Conservation (phyloP, 768 basidiomycete species). For the Termitomyces sp. region DNA sequence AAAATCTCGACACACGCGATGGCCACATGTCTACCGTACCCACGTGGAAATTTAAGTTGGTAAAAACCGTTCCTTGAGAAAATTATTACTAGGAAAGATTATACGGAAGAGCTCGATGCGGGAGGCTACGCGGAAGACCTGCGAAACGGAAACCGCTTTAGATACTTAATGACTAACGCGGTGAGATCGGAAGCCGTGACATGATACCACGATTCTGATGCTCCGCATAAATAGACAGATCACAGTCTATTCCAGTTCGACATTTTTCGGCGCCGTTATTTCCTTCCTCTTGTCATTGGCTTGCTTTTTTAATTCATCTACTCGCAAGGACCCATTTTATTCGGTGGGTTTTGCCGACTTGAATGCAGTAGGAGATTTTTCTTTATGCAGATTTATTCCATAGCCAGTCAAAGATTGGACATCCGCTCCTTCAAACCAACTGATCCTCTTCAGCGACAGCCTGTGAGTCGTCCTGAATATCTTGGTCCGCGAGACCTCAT, state of each 20-base stretch:
- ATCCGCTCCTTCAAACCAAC: conserved; percentile 14
- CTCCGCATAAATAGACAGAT: conserved; percentile 28
- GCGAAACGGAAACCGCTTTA: conserved; percentile 8
- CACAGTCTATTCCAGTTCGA: conserved; percentile 22
- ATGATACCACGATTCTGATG: conserved; percentile 32
- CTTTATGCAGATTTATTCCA: background rate
- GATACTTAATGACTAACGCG: conserved; percentile 24
- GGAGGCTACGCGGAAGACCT: conserved; percentile 5
- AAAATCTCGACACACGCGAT: conserved; percentile 15
- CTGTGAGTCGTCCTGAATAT: conserved; percentile 19
- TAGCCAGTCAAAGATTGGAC: conserved; percentile 4
- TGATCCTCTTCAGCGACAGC: conserved; percentile 18
- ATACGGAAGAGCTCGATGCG: conserved; percentile 1
- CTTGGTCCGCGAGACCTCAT: background rate
- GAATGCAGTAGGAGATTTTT: background rate
- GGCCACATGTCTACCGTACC: conserved; percentile 31
- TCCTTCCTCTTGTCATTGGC: background rate
- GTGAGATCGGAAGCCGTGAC: conserved; percentile 33
- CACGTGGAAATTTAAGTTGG: conserved; percentile 25
- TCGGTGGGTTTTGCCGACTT: conserved; percentile 6
- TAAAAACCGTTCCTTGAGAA: background rate
- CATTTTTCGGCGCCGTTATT: conserved; percentile 9
- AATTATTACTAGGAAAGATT: background rate
- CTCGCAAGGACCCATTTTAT: background rate
- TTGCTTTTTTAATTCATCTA: background rate